phyloP scores from a whole-genome alignment of 257 asterid species.

The Nicotiana obtusifolia region DNA sequence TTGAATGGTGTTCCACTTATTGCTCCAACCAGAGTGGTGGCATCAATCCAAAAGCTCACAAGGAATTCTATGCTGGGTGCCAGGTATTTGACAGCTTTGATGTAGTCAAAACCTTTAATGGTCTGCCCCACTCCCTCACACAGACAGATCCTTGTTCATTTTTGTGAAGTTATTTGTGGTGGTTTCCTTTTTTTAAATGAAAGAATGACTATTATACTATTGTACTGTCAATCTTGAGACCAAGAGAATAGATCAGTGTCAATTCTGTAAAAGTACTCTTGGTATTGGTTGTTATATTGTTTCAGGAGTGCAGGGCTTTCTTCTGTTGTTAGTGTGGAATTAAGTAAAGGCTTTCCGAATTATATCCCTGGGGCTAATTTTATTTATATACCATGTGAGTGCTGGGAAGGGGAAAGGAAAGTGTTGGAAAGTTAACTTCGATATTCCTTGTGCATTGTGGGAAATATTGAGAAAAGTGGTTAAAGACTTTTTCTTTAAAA shows the following conservation, averaged over 20 bases:
- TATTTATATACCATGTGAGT: neutral
- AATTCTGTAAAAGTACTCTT: neutral
- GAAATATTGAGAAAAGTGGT: neutral
- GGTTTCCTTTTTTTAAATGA: neutral
- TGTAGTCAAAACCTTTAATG: neutral
- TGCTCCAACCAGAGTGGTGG: slow-evolving; percentile 49
- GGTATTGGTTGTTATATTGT: neutral
- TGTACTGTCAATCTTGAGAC: neutral
- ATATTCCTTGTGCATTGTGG: neutral
- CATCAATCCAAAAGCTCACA: slow-evolving; percentile 60
- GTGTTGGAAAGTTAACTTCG: neutral
- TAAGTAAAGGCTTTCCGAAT: neutral
- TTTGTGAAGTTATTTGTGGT: neutral
- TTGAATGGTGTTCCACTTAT: slow-evolving; percentile 68
- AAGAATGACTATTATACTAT: neutral
- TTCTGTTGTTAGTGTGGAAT: neutral
- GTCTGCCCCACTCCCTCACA: neutral
- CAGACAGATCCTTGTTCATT: neutral
- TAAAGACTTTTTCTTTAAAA: neutral
- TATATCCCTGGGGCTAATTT: neutral
- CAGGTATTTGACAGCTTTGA: slow-evolving; percentile 48
- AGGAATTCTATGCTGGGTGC: slow-evolving; percentile 79
- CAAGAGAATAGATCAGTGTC: neutral
- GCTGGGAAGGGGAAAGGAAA: neutral
- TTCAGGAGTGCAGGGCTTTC: neutral